A percentile compares a stretch with the other conserved stretches of the same genome.
phyloP scores from a whole-genome alignment of 2,329 filamentous ascomycete species.

The Alternaria hordeiaustralica region DNA sequence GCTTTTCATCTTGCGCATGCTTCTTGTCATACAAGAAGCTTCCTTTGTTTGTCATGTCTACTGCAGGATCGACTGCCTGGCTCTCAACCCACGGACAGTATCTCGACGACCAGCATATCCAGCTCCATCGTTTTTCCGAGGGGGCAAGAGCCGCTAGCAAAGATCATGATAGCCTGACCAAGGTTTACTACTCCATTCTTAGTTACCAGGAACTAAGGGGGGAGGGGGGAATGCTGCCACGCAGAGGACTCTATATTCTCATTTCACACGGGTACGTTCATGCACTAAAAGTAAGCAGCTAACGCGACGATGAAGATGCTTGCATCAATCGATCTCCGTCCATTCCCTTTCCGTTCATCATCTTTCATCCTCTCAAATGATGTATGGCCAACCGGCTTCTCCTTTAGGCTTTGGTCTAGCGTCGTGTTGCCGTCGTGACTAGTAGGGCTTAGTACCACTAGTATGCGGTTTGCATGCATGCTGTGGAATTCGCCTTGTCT shows the following conservation, averaged over 20 bases:
- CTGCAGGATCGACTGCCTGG: neutral
- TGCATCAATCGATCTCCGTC: neutral
- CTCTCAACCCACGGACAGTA: neutral
- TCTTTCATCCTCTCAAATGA: neutral
- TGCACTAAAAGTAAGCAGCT: neutral
- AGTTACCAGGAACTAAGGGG: neutral
- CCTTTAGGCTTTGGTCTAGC: neutral
- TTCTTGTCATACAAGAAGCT: conserved; percentile 1
- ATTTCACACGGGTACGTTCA: neutral
- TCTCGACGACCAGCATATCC: neutral
- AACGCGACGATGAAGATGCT: neutral
- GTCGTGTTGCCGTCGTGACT: neutral
- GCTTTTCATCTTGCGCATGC: neutral
- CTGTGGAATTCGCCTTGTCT: neutral
- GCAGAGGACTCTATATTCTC: neutral
- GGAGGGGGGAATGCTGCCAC: neutral
- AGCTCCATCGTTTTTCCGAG: neutral
- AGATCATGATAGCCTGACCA: neutral
- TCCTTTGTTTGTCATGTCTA: neutral
- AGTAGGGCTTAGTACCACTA: neutral
- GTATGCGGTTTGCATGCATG: neutral
- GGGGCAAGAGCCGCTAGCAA: neutral
- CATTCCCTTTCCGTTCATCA: neutral
- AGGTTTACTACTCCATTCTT: neutral
- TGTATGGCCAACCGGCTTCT: neutral